Conservation (phyloP, 805 yeast genomes). For the Lipomyces anomalus region DNA sequence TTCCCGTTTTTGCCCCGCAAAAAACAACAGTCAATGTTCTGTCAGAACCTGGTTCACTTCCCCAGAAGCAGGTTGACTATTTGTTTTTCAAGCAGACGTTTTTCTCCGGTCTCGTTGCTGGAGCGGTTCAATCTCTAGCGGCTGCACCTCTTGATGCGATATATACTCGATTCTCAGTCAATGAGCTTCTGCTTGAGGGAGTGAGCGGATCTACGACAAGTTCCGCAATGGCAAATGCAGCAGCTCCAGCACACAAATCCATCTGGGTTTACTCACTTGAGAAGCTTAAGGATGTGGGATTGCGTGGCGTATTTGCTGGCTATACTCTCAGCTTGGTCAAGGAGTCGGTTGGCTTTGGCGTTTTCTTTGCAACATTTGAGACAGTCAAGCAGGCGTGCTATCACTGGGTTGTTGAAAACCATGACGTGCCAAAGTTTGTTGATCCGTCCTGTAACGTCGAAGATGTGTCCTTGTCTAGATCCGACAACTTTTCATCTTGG, state of each 20-base stretch:
- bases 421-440: slow-evolving; percentile 19
- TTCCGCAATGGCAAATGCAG: too few species aligned
- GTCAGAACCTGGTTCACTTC: slow-evolving; percentile 26
- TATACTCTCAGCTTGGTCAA: slow-evolving; percentile 70
- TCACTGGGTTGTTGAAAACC: slow-evolving; percentile 5
- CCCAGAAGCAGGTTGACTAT: not conserved
- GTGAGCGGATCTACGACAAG: slow-evolving; percentile 1
- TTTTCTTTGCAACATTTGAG: slow-evolving; percentile 52
- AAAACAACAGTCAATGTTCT: not conserved
- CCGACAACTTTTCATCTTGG: not conserved
- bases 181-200: slow-evolving; percentile 51
- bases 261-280: slow-evolving; percentile 70
- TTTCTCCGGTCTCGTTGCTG: slow-evolving; percentile 80
- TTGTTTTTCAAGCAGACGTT: slow-evolving; percentile 46
- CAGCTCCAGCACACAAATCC: slow-evolving; percentile 43
- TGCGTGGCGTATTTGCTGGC: slow-evolving; percentile 85
- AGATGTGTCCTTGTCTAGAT: not conserved
- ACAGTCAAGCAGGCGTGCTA: slow-evolving; percentile 43
- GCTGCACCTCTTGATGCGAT: slow-evolving; percentile 94
- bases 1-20: slow-evolving; percentile 25
- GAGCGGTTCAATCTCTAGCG: slow-evolving; percentile 78
- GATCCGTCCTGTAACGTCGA: too few species aligned
- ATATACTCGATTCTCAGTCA: slow-evolving; percentile 70
- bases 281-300: slow-evolving; percentile 68
- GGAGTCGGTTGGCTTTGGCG: slow-evolving; percentile 66